Conservation (phyloP, 1,284 basidiomycete species). For the Rhodotorula sp. region DNA sequence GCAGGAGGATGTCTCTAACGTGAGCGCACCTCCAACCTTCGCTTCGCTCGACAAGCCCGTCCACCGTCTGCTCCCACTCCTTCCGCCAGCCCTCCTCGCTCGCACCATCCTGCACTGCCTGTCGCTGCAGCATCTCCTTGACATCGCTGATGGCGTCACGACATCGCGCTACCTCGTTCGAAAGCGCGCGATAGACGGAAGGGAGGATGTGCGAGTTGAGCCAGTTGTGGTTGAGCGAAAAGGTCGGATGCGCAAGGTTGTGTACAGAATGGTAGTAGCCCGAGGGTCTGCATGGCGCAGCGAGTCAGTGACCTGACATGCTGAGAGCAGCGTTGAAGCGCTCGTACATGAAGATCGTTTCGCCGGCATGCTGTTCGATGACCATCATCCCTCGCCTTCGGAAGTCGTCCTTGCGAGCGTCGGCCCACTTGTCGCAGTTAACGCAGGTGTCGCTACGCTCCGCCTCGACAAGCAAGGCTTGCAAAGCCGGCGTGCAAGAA, state of each 20-base stretch:
- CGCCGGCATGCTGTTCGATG: constrained; percentile 48
- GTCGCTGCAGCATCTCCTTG: constrained; percentile 50
- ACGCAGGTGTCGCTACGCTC: constrained; percentile 40
- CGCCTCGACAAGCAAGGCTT: constrained; percentile 32
- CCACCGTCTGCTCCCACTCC: constrained; percentile 56
- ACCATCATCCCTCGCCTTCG: constrained; percentile 43
- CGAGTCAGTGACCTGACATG: constrained; percentile 12
- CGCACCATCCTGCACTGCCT: constrained; percentile 31
- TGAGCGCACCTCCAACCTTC: constrained; percentile 54
- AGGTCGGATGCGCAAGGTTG: constrained; percentile 45
- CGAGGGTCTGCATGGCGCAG: constrained; percentile 47
- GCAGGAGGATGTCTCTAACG: background rate
- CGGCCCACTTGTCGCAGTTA: constrained; percentile 45
- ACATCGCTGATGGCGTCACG: constrained; percentile 56
- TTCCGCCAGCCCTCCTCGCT: constrained; percentile 49
- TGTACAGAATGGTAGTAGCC: constrained; percentile 48
- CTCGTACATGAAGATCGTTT: constrained; percentile 55
- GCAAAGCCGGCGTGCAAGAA: constrained; percentile 32
- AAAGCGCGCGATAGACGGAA: constrained; percentile 54
- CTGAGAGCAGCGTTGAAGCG: too few species aligned
- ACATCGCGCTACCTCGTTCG: constrained; percentile 50
- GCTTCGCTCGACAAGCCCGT: constrained; percentile 53
- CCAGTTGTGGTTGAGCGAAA: constrained; percentile 59
- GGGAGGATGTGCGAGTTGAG: constrained; percentile 56
- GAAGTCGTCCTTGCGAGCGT: constrained; percentile 23